Percentiles rank a stretch among this genome's conserved stretches.
Conservation (phyloP, 768 basidiomycete genomes). For the Suillus weaverae region DNA sequence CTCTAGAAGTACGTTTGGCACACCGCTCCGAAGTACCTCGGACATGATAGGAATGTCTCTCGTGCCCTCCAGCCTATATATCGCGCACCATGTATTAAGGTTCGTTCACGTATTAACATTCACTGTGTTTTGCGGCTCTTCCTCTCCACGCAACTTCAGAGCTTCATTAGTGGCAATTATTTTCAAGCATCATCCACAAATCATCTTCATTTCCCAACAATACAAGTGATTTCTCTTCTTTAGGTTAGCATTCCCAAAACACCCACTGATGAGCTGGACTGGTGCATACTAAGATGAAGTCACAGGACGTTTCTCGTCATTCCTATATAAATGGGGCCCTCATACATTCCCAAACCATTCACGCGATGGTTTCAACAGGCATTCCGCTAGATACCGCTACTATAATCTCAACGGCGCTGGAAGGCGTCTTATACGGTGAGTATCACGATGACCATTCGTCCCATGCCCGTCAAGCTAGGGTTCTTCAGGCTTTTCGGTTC, state of each 20-base stretch:
- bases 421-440: slow-evolving; percentile 28
- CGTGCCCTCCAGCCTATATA: background rate
- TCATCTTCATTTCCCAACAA: background rate
- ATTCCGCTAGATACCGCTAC: slow-evolving; percentile 22
- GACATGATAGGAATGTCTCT: background rate
- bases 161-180: background rate
- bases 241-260: background rate
- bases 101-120: background rate
- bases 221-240: background rate
- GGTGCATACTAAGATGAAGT: background rate
- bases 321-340: background rate
- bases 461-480: background rate
- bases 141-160: too few relatives aligned
- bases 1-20: background rate
- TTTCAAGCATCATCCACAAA: background rate
- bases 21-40: too few relatives aligned
- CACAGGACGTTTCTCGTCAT: background rate
- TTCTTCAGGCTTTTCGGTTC: slow-evolving; percentile 26
- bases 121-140: background rate
- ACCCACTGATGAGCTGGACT: background rate
- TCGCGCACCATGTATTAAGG: background rate
- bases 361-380: background rate
- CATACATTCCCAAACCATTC: background rate
- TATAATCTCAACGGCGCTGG: slow-evolving; percentile 26
- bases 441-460: background rate